Evolutionary conservation across 73 alveolate species (phyloP), one percentile per base, ranked within the genome.

Genomic region (Paramecium biaurelia): DNA sequence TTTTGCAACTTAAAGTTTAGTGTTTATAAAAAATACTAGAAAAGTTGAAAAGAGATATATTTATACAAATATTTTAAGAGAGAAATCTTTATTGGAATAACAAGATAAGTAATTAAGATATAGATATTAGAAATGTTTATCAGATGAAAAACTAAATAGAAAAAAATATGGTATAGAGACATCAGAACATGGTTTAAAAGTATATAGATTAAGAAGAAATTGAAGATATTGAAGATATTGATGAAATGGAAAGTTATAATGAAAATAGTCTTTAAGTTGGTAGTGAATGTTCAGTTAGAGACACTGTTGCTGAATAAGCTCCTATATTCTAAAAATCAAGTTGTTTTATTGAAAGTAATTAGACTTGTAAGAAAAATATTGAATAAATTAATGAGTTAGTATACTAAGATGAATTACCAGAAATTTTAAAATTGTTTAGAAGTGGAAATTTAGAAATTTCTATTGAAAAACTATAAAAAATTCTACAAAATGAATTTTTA

Each of bases 261-360:
- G 86, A 72, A 34, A 21, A 10, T 21, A 35, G 59, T 15, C 45
- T 72, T 28, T 15, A 38, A 20, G 86, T 72, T 12, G 86, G 59
- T 30, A 12, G 37, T 72, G 86, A 72, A 18, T 35, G 58, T 15
- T 72, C 63, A 4, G 58, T 72, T n/a, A 30, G 86, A n/a, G 86
- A 72, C 1, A 72, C 58, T 28, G 58, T 32, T 12, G 86, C 86
- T 34, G 86, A 72, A 72, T 72, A 63, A 15, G 86, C 86, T 28
- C 86, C 86, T 32, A 37, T 72, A 34, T 72, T 72, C 10, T 34
- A 72, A 24, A 67, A 32, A 72, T 72, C 58, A 2, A 72, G n/a
- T 14, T 32, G 58, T n/a, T 10, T 30, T 26, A 72, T 11, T 34
- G 86, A 38, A 5, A 4, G 3, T 14, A 72, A 18, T 8, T 72